phyloP scores from a whole-genome alignment of 257 asterid genomes.

The Echium plantagineum region DNA sequence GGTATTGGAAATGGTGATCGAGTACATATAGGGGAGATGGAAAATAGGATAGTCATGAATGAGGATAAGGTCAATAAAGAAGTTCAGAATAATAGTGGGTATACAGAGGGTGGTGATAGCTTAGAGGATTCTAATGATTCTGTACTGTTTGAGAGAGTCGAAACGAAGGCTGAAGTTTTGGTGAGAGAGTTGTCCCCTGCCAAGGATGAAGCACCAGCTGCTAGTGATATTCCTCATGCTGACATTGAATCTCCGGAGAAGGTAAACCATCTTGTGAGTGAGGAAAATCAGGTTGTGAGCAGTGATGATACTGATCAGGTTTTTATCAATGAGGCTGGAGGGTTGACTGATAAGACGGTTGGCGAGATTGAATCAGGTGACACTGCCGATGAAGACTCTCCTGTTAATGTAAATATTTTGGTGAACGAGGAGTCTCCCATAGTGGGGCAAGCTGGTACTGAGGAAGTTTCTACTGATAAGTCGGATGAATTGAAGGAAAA shows the following conservation, averaged over 20 bases:
- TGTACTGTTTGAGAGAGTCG: constrained; percentile 26
- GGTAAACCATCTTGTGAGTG: not conserved
- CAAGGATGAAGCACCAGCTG: not conserved
- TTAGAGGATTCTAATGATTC: constrained; percentile 21
- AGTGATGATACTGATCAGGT: not conserved
- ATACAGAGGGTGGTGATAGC: constrained; percentile 18
- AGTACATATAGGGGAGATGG: constrained; percentile 28
- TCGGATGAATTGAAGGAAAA: constrained; percentile 17
- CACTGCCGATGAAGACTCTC: not conserved
- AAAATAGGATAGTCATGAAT: constrained; percentile 12
- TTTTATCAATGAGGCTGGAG: not conserved
- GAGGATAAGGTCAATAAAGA: constrained; percentile 14
- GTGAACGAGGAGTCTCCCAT: constrained; percentile 3
- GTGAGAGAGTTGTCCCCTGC: constrained; percentile 10
- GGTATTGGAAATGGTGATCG: constrained; percentile 32
- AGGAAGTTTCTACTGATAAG: constrained; percentile 13
- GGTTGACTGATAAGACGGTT: not conserved
- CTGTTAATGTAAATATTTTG: not conserved
- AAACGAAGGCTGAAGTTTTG: constrained; percentile 14
- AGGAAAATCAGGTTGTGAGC: not conserved
- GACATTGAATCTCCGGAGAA: not conserved
- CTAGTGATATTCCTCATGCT: not conserved
- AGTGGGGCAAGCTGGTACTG: constrained; percentile 15
- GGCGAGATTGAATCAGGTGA: not conserved
- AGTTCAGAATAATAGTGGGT: constrained; percentile 8